Evolutionary conservation across 2,329 filamentous ascomycete genomes (phyloP).

Genomic region (Endothia cerciana): DNA sequence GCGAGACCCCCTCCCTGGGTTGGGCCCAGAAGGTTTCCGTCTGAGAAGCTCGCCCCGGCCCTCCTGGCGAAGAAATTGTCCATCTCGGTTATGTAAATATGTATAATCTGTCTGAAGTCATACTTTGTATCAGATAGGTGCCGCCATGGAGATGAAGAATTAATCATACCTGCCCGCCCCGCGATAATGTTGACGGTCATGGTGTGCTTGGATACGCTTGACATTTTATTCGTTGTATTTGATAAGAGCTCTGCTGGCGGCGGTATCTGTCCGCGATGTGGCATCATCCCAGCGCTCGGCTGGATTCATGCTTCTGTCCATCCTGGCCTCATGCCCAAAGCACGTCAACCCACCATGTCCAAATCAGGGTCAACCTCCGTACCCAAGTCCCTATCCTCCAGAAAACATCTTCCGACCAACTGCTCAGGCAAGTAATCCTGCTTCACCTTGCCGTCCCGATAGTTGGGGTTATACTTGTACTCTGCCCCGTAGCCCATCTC

Average conservation of each 20-base stretch:
- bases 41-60: neutral
- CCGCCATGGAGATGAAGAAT: slow-evolving; percentile 6
- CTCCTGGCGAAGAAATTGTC: neutral
- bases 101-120: slow-evolving; percentile 5
- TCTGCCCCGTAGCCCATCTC: slow-evolving; percentile 87
- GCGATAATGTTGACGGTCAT: neutral
- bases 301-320: neutral
- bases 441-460: slow-evolving; percentile 75
- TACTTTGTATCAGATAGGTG: slow-evolving; percentile 3
- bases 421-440: slow-evolving; percentile 91
- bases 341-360: slow-evolving; percentile 41
- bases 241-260: neutral
- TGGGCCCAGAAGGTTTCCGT: slow-evolving; percentile 20
- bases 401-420: slow-evolving; percentile 70
- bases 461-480: slow-evolving; percentile 98
- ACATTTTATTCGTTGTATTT: neutral
- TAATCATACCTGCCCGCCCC: neutral
- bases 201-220: neutral
- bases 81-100: slow-evolving; percentile 1
- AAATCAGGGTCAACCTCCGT: slow-evolving; percentile 75
- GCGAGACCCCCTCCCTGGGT: slow-evolving; percentile 36
- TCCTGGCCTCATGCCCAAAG: neutral
- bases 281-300: neutral
- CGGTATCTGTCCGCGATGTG: neutral
- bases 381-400: slow-evolving; percentile 81